These are phyloP conservation scores for Zea mays DNA, from an alignment of 176 grass and related monocot genomes.

Conservation along the genomic window DNA sequence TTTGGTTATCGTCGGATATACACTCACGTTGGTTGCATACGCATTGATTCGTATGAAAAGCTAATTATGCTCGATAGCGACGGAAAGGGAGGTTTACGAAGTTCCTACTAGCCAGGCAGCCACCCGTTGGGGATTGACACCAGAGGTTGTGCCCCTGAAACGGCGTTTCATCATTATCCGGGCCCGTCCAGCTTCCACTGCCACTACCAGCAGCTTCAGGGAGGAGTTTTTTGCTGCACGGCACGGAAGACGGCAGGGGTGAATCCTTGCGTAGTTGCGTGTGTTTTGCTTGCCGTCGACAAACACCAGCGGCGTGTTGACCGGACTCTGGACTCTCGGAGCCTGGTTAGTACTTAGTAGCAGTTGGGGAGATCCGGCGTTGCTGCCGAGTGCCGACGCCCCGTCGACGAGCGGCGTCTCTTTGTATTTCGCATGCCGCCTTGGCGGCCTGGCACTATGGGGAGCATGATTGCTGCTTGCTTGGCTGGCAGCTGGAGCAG, in stretches of 20 bases:
- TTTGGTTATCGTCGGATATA: neutral
- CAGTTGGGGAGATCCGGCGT: neutral
- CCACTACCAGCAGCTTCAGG: neutral
- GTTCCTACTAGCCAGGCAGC: neutral
- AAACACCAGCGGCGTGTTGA: neutral
- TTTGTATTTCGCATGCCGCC: neutral
- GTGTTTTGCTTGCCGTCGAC: slow-evolving; percentile 19
- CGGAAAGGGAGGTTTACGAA: neutral
- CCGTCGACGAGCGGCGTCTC: too few relatives aligned
- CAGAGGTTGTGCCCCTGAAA: too few relatives aligned
- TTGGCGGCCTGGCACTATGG: too few relatives aligned
- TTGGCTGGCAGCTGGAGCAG: too few relatives aligned
- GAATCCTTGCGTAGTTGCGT: neutral
- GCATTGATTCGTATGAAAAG: neutral
- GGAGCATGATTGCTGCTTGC: too few relatives aligned
- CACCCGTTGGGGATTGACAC: neutral
- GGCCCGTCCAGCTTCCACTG: neutral
- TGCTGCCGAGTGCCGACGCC: neutral
- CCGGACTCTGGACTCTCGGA: neutral
- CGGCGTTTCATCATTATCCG: slow-evolving; percentile 22
- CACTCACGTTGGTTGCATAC: neutral
- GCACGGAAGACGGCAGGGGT: neutral
- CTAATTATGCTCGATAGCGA: neutral
- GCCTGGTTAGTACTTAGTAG: neutral
- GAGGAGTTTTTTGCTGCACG: neutral